phyloP scores from a whole-genome alignment of 495 filamentous ascomycete genomes.

The Aspergillus bertholletiae region DNA sequence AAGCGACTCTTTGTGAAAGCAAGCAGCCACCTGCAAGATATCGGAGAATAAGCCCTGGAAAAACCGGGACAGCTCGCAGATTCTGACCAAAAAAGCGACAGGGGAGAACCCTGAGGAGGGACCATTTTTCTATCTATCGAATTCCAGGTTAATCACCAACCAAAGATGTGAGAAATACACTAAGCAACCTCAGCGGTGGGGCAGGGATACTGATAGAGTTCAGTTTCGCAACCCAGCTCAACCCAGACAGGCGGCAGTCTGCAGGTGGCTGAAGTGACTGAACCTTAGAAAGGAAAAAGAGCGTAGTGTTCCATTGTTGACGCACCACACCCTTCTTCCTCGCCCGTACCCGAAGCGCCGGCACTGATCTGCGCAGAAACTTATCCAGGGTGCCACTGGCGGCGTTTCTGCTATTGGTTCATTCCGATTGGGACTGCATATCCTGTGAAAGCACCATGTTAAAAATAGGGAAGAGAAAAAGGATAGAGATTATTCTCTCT shows the following conservation, averaged over 20 bases:
- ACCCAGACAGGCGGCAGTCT: neutral
- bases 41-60: neutral
- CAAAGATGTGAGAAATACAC: slow-evolving; percentile 5
- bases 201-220: slow-evolving; percentile 2
- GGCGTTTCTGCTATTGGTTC: neutral
- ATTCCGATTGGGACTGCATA: neutral
- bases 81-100: neutral
- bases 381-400: neutral
- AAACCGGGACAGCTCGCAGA: neutral
- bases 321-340: neutral
- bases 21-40: neutral
- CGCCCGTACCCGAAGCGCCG: neutral
- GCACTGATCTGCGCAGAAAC: neutral
- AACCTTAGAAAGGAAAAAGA: neutral
- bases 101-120: neutral
- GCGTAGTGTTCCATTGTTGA: neutral
- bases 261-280: slow-evolving; percentile 4
- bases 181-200: slow-evolving; percentile 1
- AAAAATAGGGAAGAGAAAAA: neutral
- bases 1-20: neutral
- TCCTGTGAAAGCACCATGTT: neutral
- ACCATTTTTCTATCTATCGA: slow-evolving; percentile 1
- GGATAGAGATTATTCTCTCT: no score
- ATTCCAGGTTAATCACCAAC: neutral
- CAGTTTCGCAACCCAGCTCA: neutral